These are phyloP conservation scores for Oryza meridionalis DNA, from an alignment of 176 grass and related monocot genomes.

Conservation along the genomic window DNA sequence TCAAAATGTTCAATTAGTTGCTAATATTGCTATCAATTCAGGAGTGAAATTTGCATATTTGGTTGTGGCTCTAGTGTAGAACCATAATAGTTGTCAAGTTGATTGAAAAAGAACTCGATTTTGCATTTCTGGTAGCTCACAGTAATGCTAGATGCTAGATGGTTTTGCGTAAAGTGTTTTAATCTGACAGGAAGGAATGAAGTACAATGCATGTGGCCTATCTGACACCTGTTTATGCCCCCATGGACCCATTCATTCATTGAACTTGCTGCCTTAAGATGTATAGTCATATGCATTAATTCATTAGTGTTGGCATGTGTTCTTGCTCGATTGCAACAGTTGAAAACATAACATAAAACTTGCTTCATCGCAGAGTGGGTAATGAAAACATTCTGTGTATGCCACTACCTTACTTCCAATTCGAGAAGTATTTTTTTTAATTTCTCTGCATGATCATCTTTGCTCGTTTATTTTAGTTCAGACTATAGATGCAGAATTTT, in stretches of 20 bases:
- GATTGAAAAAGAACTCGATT: background rate
- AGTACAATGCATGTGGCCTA: constrained; percentile 16
- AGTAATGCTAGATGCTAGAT: background rate
- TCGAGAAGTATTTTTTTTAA: background rate
- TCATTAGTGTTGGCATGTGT: background rate
- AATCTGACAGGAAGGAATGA: constrained; percentile 21
- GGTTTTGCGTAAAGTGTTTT: background rate
- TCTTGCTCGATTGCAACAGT: background rate
- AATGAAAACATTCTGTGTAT: background rate
- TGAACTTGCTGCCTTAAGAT: constrained; percentile 4
- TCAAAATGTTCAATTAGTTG: background rate
- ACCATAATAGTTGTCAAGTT: background rate
- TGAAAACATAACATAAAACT: background rate
- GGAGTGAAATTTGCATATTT: background rate
- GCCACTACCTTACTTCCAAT: background rate
- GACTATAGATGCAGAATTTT: background rate
- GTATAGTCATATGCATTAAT: background rate
- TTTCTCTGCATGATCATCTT: background rate
- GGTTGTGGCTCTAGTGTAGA: background rate
- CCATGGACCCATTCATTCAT: constrained; percentile 23
- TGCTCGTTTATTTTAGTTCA: constrained; percentile 1
- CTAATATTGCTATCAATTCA: background rate
- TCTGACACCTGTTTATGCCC: constrained; percentile 2
- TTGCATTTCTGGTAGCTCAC: background rate
- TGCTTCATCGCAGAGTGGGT: background rate